Conservation (phyloP, 2,329 filamentous ascomycete genomes). For the Apiospora malaysiana region DNA sequence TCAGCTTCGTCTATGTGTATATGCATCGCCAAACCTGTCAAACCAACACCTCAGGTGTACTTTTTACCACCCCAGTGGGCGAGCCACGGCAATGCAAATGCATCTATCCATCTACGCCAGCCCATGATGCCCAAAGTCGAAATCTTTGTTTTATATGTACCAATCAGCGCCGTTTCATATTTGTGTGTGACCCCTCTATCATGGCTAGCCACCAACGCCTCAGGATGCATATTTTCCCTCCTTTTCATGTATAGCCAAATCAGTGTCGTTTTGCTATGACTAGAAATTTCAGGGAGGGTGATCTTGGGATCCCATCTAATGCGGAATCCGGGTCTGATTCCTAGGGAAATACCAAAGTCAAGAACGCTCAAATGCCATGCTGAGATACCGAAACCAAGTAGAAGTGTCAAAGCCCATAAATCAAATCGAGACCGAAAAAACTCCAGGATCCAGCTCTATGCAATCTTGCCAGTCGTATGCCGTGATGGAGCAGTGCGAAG, state of each 20-base stretch:
- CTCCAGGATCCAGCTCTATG: conserved; percentile 42
- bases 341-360: conserved; percentile 19
- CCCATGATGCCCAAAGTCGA: conserved; percentile 14
- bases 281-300: background rate
- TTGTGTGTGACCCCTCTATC: conserved; percentile 1
- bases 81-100: background rate
- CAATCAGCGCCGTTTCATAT: conserved; percentile 7
- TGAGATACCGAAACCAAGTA: conserved; percentile 25
- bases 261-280: background rate
- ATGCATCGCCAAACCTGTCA: conserved; percentile 18
- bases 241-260: conserved; percentile 16
- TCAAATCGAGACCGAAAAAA: conserved; percentile 27
- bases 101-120: conserved; percentile 4
- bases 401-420: conserved; percentile 9
- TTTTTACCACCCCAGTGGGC: background rate
- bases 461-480: conserved; percentile 32
- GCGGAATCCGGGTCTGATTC: conserved; percentile 9
- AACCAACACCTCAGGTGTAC: conserved; percentile 8
- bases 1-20: conserved; percentile 19
- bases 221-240: conserved; percentile 19
- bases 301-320: conserved; percentile 16
- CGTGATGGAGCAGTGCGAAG: conserved; percentile 23
- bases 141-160: conserved; percentile 9
- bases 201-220: conserved; percentile 22
- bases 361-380: conserved; percentile 23